Percentiles rank a stretch among this genome's conserved stretches.
These are phyloP conservation scores for Annulohypoxylon maeteangense DNA, from an alignment of 495 filamentous ascomycete species.

Conservation along the genomic window DNA sequence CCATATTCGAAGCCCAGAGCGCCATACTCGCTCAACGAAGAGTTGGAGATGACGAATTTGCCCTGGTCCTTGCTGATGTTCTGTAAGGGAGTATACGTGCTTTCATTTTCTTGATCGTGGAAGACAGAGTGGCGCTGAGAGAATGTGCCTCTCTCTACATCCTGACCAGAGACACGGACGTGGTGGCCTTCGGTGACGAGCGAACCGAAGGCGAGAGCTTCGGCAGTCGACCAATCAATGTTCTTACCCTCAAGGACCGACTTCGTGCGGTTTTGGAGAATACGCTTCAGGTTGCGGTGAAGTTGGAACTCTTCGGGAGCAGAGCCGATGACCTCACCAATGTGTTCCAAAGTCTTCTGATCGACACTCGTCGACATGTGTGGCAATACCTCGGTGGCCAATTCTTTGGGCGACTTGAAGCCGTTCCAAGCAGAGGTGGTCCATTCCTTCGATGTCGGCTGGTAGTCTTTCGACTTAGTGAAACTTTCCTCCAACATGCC, in stretches of 20 bases:
- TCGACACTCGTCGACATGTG: conserved; percentile 89
- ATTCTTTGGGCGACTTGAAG: conserved; percentile 98
- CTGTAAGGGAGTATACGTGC: conserved; percentile 91
- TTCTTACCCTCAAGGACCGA: conserved; percentile 90
- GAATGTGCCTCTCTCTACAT: conserved; percentile 99
- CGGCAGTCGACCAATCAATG: conserved; percentile 97
- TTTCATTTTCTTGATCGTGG: conserved; percentile 94
- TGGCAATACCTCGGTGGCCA: conserved; percentile 92
- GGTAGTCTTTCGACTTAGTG: conserved; percentile 95
- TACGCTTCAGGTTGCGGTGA: conserved; percentile 97
- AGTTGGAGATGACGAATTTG: conserved; percentile 96
- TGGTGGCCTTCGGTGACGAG: conserved; percentile 93
- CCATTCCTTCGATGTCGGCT: conserved; percentile 97
- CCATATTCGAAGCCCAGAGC: conserved; percentile 98
- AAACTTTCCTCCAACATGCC: conserved; percentile 98
- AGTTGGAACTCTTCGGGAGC: conserved; percentile 85
- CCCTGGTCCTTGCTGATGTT: conserved; percentile 89
- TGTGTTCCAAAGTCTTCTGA: conserved; percentile 73
- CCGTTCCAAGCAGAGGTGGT: conserved; percentile 97
- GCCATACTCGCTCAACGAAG: conserved; percentile 94
- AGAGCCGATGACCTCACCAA: conserved; percentile 78
- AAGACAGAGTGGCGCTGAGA: conserved; percentile 97
- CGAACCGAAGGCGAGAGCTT: conserved; percentile 94
- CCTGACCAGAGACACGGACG: conserved; percentile 96
- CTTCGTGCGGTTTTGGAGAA: conserved; percentile 89